A percentile compares a stretch with the other conserved stretches of the same genome.
Conservation (phyloP, 805 yeast species). For the Vanderwaltozyma verrucispora region DNA sequence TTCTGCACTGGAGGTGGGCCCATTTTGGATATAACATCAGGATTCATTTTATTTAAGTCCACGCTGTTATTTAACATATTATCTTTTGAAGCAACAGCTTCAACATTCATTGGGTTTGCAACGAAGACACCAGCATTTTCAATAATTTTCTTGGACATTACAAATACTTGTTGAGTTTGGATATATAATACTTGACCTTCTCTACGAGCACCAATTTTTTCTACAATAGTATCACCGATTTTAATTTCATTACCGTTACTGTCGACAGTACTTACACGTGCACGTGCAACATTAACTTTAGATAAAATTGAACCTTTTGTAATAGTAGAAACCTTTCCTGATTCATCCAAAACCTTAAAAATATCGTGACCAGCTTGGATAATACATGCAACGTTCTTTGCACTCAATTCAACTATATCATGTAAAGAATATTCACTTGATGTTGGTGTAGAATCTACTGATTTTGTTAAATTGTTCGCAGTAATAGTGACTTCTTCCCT, state of each 20-base stretch:
- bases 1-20: constrained; percentile 46
- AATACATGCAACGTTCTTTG: constrained; percentile 80
- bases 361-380: constrained; percentile 83
- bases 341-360: constrained; percentile 69
- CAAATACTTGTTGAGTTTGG: constrained; percentile 66
- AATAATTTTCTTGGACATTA: constrained; percentile 64
- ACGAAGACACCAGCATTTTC: constrained; percentile 93
- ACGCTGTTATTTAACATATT: constrained; percentile 39
- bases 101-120: constrained; percentile 61
- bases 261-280: constrained; percentile 83
- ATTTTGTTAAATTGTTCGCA: constrained; percentile 81
- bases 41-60: constrained; percentile 82
- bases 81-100: constrained; percentile 78
- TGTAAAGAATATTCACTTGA: constrained; percentile 75
- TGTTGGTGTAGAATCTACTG: constrained; percentile 76
- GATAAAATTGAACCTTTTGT: constrained; percentile 77
- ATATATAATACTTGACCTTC: constrained; percentile 85
- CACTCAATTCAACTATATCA: constrained; percentile 80
- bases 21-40: constrained; percentile 37
- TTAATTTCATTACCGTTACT: constrained; percentile 72
- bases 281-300: constrained; percentile 57
- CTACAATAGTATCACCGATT: constrained; percentile 90
- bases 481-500: constrained; percentile 84
- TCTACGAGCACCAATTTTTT: constrained; percentile 69
- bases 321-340: constrained; percentile 63